These are phyloP conservation scores for Starmerella kuoi DNA, from an alignment of 805 yeast species.

Conservation along the genomic window DNA sequence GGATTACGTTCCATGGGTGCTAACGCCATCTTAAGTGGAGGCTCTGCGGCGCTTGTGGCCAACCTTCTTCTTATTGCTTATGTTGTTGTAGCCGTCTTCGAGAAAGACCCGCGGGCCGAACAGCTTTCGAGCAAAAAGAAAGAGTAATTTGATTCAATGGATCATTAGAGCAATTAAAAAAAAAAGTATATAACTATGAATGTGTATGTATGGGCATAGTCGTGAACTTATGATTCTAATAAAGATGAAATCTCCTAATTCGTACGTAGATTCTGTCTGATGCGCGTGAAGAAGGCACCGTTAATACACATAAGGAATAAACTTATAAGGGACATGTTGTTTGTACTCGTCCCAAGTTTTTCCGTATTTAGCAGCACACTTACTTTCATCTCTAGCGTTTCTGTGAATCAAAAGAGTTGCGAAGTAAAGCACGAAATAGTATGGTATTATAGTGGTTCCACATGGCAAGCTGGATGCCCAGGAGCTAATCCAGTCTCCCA, in stretches of 20 bases:
- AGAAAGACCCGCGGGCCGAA: constrained; percentile 31
- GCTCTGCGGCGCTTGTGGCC: constrained; percentile 60
- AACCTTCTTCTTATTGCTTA: constrained; percentile 56
- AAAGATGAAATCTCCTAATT: no score
- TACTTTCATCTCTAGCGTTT: constrained; percentile 81
- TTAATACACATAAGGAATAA: constrained; percentile 76
- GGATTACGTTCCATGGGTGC: constrained; percentile 30
- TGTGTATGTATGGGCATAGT: no score
- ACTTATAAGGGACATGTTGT: constrained; percentile 70
- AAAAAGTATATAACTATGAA: neutral
- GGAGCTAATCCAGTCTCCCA: constrained; percentile 91
- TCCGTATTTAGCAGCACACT: constrained; percentile 79
- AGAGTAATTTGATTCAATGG: neutral
- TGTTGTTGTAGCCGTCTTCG: constrained; percentile 58
- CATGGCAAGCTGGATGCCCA: constrained; percentile 89
- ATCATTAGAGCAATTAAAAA: neutral
- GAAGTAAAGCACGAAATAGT: constrained; percentile 76
- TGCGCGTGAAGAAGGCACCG: no score
- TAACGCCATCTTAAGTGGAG: constrained; percentile 47
- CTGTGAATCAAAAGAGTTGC: constrained; percentile 74
- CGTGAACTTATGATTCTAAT: no score
- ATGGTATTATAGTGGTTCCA: constrained; percentile 69
- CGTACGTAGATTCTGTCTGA: no score
- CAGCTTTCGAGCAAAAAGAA: constrained; percentile 12
- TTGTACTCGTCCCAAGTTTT: constrained; percentile 77